Evolutionary conservation across 306 rosid genomes (phyloP), one percentile per base, ranked within the genome.

Genomic region (Potentilla sterilis): DNA sequence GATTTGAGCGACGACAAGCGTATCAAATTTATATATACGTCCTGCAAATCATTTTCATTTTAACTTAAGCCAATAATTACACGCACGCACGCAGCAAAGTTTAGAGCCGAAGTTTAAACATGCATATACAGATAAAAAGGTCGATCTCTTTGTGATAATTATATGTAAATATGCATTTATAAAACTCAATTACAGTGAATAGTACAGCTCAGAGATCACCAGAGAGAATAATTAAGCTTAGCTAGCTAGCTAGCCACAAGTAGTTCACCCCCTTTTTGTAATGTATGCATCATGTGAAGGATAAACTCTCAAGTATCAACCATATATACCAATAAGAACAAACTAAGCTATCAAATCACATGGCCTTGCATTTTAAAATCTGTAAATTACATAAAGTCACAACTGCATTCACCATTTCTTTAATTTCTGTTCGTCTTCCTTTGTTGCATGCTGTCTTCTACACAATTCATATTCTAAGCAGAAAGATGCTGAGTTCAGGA

Each of bases 401-500:
- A 49, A 14, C 75, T 51, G 37, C 51, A 54, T 72, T 21, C 66
- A 38, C 49, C 52, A 19, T 52, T 49, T 40, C 37, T 59, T 59
- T 59, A 28, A 59, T 28, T 58, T 58, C 15, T 4, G 16, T 58
- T 24, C 8, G 1, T 69, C 1, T 28, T 19, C 2, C 12, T 32
- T 72, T 67, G 66, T n/a, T 5, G 49, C 12, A 41, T 12, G 9
- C 59, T 37, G 19, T 40, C 18, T 12, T 49, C 28, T 54, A 63
- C 41, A 67, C 22, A 67, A 0, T 49, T 85, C 86, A 93, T 74
- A 89, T 77, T 84, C 98, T 89, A 24, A 94, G 86, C 0, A 94
- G 86, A 74, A 94, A 93, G 79, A 94, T 92, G 70, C 96, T 90
- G 46, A 94, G 96, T 67, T 94, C 98, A n/a, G 98, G 92, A 32